Evolutionary conservation across 1,139 yeast species (phyloP), one percentile per base, ranked within the genome.

Genomic region (Saccharomyces hybrid): DNA sequence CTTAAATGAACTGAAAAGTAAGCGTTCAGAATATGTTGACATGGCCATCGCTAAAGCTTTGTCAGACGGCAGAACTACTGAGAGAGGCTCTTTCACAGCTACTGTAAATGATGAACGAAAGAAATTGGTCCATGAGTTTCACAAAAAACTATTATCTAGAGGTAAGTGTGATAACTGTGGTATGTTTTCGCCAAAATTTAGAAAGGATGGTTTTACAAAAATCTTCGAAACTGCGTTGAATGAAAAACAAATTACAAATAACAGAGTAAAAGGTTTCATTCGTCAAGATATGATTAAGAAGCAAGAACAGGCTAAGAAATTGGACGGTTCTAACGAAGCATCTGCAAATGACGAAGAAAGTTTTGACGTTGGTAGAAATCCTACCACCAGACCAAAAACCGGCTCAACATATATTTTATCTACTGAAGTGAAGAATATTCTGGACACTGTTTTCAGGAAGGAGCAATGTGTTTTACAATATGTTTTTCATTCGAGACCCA

Each of bases 161-260:
- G 84, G 89, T 56, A 87, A 84, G 71, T 95, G 99, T 80, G 95
- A 88, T 67, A 90, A 90, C 72, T 95, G 99, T 80, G 88, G 90
- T 51, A 88, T 91, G 96, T 88, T 79, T 71, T 89, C 97, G 48
- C 98, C 99, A 54, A 78, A 85, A 48, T 93, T 85, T 77, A 83
- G 99, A 75, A 93, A 91, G 68, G 99, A 95, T 70, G 99, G 99
- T 0, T 87, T 83, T 68, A 82, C 93, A 57, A 95, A 95, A 75
- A 83, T 95, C 59, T 95, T 95, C 64, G 98, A 93, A 74, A 84
- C 84, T 61, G 83, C 95, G 5, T 78, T 95, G 64, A 80, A 80
- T 53, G 96, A 88, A 52, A 88, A 88, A 70, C 97, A 91, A 69
- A 67, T 80, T 61, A 77, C 86, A 56, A 85, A 86, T 72, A 93